Evolutionary conservation across 163 green algal genomes (phyloP), one percentile per base, ranked within the genome.

Genomic region (Coccomyxa subellipsoidea): DNA sequence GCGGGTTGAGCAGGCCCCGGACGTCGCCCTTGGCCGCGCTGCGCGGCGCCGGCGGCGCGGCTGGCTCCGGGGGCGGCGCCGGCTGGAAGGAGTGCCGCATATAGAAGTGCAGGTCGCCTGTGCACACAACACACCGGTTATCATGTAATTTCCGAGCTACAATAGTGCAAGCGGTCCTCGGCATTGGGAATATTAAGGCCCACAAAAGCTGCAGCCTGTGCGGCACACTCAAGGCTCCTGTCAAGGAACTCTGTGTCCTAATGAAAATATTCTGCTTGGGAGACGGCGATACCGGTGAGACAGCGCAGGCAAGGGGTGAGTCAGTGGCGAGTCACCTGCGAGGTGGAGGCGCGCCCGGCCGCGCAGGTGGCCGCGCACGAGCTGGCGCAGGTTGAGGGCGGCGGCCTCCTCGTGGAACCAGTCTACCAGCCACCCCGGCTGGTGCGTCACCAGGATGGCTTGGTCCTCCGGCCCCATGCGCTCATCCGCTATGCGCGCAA

Each of bases 371-470:
- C 92, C 92, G 0, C 92, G 84, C 69, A 98, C 86, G n/a, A 97
- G 91, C 85, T 97, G 92, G 31, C 90, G 83, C 81, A 97, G 87
- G 86, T 95, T 96, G 70, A 88, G 80, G 81, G 70, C 85, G 23
- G 40, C 76, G 69, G 71, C 79, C 37, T 82, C 47, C 69, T 90
- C 84, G 87, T 89, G 94, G 82, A 93, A 96, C 94, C 94, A 97
- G 81, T 95, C 88, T 54, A 93, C 83, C 54, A 98, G 90, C 93
- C 93, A 97, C 18, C 88, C 84, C 4, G 94, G 94, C 84, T 94
- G 88, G 85, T 97, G 94, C n/a, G 89, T 95, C 36, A 96, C 86
- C 79, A 97, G 86, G 40, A 98, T 93, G 10, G 92, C 93, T 35
- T 90, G 81, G 87, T 97, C 93, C 0, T 89, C 79, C 0, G 91